Evolutionary conservation across 768 basidiomycete species (phyloP).

Genomic region (Royoungia palumana): DNA sequence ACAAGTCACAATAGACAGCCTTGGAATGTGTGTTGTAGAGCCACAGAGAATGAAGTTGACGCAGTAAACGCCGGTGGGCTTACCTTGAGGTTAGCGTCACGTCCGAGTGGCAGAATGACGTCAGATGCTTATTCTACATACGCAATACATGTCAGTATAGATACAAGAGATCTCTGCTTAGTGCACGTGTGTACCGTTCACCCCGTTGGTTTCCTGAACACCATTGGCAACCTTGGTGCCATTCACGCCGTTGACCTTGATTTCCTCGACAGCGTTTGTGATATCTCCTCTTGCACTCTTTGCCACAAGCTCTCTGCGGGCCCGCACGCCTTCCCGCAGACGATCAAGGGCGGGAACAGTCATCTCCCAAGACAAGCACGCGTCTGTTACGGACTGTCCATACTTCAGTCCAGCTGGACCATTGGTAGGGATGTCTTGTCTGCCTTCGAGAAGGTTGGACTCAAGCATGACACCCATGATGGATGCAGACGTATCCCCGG

Average conservation of each 20-base stretch:
- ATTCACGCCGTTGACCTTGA: conserved; percentile 11
- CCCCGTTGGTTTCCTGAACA: conserved; percentile 16
- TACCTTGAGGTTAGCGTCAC: too few species aligned
- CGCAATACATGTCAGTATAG: neutral
- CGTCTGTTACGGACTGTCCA: conserved; percentile 86
- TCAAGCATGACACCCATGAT: conserved; percentile 98
- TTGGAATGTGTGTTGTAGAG: neutral
- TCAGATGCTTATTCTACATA: neutral
- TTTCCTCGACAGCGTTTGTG: conserved; percentile 9
- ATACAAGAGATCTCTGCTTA: neutral
- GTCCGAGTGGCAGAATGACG: neutral
- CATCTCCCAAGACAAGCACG: conserved; percentile 86
- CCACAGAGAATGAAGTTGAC: too few species aligned
- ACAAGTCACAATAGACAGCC: neutral
- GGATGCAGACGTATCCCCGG: conserved; percentile 60
- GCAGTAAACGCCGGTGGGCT: too few species aligned
- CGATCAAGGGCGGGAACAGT: conserved; percentile 80
- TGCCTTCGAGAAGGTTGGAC: conserved; percentile 83
- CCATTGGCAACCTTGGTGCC: conserved; percentile 14
- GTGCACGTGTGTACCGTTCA: conserved; percentile 14
- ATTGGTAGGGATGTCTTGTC: conserved; percentile 74
- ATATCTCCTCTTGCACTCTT: conserved; percentile 21
- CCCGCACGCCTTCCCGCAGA: conserved; percentile 83
- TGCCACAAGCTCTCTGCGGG: conserved; percentile 55
- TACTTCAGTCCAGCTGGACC: conserved; percentile 75